These are phyloP conservation scores for Lablab purpureus DNA, from an alignment of 306 rosid genomes.

Conservation along the genomic window DNA sequence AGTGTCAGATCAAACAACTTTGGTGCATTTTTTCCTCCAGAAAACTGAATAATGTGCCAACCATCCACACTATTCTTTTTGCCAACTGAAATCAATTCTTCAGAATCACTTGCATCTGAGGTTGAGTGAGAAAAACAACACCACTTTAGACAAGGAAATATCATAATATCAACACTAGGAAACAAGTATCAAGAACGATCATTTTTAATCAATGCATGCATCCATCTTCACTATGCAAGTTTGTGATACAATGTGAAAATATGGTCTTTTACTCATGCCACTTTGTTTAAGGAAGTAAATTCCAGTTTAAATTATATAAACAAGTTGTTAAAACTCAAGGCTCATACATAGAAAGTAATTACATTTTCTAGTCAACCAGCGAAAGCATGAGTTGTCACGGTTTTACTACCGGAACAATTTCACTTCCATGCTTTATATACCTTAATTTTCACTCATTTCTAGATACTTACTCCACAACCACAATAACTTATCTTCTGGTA, in stretches of 20 bases:
- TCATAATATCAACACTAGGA: constrained; percentile 26
- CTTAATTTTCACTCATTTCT: not conserved
- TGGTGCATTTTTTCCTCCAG: constrained; percentile 83
- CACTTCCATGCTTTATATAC: not conserved
- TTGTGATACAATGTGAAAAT: not conserved
- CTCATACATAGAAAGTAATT: not conserved
- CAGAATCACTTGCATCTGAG: constrained; percentile 58
- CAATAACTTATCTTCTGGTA: not conserved
- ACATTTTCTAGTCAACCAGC: not conserved
- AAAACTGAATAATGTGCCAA: constrained; percentile 84
- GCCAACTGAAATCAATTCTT: constrained; percentile 66
- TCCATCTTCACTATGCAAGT: not conserved
- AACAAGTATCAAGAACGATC: not conserved
- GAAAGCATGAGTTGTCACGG: not conserved
- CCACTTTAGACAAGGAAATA: constrained; percentile 19
- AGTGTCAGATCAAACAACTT: constrained; percentile 66
- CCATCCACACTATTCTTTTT: constrained; percentile 63
- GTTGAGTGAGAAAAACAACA: constrained; percentile 22
- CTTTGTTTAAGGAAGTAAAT: not conserved
- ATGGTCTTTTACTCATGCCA: not conserved
- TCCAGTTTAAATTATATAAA: not conserved
- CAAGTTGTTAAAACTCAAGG: not conserved
- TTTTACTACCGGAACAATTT: not conserved
- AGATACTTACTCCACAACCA: not conserved
- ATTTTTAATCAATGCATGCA: constrained; percentile 11